These are phyloP conservation scores for Glonium stellatum DNA, from an alignment of 495 filamentous ascomycete genomes.

Conservation along the genomic window DNA sequence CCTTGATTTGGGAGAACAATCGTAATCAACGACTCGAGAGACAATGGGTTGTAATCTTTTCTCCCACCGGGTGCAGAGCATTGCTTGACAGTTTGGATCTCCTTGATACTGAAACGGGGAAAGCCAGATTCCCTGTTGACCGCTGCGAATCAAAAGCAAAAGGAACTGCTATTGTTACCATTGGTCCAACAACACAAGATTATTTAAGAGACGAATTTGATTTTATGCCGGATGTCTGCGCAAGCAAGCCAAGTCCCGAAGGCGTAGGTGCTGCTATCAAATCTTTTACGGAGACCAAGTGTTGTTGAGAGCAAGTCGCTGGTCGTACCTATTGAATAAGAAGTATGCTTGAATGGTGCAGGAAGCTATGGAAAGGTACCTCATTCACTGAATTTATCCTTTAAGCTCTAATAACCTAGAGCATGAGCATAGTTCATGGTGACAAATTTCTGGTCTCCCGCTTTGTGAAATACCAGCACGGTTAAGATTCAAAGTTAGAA, in stretches of 20 bases:
- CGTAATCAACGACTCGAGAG: constrained; percentile 24
- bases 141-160: constrained; percentile 6
- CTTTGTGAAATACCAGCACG: too few species aligned
- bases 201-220: constrained; percentile 60
- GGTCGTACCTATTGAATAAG: too few species aligned
- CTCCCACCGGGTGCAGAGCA: constrained; percentile 76
- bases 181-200: constrained; percentile 87
- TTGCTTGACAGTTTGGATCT: constrained; percentile 63
- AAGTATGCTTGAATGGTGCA: too few species aligned
- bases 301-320: too few species aligned
- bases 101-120: constrained; percentile 44
- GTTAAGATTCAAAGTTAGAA: too few species aligned
- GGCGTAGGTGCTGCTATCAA: constrained; percentile 57
- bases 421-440: too few species aligned
- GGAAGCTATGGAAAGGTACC: too few species aligned
- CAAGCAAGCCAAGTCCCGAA: constrained; percentile 73
- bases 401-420: too few species aligned
- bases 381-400: too few species aligned
- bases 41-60: constrained; percentile 90
- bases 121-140: constrained; percentile 32
- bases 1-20: constrained; percentile 38
- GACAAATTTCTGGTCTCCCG: too few species aligned
- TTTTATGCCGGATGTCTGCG: constrained; percentile 74
- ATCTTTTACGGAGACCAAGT: neutral
- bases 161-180: constrained; percentile 57